Base-by-base conservation (phyloP, 2,329 filamentous ascomycete genomes). In the Aureobasidium mangrovei region DNA sequence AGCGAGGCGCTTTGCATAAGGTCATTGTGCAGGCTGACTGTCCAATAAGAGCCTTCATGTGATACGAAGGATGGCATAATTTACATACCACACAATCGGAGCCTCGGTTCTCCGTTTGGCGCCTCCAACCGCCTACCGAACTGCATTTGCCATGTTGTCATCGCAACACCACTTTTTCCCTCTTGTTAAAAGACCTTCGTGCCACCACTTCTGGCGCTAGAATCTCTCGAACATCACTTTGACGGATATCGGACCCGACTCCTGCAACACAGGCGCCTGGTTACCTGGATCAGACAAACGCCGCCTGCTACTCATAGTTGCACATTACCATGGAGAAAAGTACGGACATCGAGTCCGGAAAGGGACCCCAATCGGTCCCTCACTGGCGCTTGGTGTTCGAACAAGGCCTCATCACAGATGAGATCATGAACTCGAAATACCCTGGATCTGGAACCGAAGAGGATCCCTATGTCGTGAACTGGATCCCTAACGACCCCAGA, bases 391-490 rank as follows among this genome's bases (percentile, higher is more conserved):
- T 69, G 53, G 67, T 69, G 41, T 54, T 62, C 41, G 62, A 66
- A 33, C 63, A 67, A 54, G 59, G 63, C 18, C 64, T 67, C 49
- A 55, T 69, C 29, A 70, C 67, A 8, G 60, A 62, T 2, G 66
- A 68, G 47, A 62, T 70, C 18, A 51, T 64, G 46, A 62, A 67
- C 24, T 64, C 62, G 59, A 26, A 63, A 7, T 69, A 69, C 46
- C 59, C 64, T 28, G 67, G 67, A 12, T 62, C 63, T 12, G 86
- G 86, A 57, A 89, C 85, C 2, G 65, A 74, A 7, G 79, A 84
- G 41, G 80, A 84, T 39, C 86, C 86, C 1, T 89, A 79, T 59
- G 69, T 70, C 10, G 84, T 89, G 59, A 78, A 81, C 54, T 90
- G 84, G 70, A 77, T 87, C 26, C 77, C 79, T 18, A 68, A 81